Evolutionary conservation across 148 eudicot species (phyloP).

Genomic region (Rhododendron griersonianum): DNA sequence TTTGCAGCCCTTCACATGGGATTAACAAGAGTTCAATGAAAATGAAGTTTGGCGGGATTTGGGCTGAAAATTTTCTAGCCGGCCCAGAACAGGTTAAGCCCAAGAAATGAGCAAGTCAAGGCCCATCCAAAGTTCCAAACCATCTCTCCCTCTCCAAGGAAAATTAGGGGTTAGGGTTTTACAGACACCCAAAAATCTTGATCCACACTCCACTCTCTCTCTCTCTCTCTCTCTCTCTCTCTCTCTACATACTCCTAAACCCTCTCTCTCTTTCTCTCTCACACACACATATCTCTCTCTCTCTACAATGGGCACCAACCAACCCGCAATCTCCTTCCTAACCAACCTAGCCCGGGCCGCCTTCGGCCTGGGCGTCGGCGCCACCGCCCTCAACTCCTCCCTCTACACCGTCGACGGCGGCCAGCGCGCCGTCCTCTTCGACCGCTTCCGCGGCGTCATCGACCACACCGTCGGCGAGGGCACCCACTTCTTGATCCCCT

Average conservation of each 20-base stretch:
- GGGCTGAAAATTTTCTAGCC: not conserved
- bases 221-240: not conserved
- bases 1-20: too few species aligned
- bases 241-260: too few species aligned
- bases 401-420: slow-evolving; percentile 98
- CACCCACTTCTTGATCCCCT: slow-evolving; percentile 79
- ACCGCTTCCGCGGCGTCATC: slow-evolving; percentile 75
- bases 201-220: not conserved
- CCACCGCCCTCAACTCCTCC: slow-evolving; percentile 48
- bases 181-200: not conserved
- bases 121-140: not conserved
- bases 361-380: slow-evolving; percentile 45
- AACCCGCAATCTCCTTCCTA: slow-evolving; percentile 33
- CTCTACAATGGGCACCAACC: slow-evolving; percentile 22
- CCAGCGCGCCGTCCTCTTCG: slow-evolving; percentile 88
- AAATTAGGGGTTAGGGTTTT: slow-evolving; percentile 8
- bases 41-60: not conserved
- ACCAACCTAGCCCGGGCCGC: slow-evolving; percentile 44
- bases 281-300: not conserved
- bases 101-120: not conserved
- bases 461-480: slow-evolving; percentile 74
- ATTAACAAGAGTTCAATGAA: too few species aligned
- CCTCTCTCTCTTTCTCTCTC: not conserved
- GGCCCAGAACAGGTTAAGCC: not conserved
- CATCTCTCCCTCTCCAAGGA: not conserved